Evolutionary conservation across 495 filamentous ascomycete species (phyloP), one percentile per base, ranked within the genome.

Genomic region (Penicillium paxilli): DNA sequence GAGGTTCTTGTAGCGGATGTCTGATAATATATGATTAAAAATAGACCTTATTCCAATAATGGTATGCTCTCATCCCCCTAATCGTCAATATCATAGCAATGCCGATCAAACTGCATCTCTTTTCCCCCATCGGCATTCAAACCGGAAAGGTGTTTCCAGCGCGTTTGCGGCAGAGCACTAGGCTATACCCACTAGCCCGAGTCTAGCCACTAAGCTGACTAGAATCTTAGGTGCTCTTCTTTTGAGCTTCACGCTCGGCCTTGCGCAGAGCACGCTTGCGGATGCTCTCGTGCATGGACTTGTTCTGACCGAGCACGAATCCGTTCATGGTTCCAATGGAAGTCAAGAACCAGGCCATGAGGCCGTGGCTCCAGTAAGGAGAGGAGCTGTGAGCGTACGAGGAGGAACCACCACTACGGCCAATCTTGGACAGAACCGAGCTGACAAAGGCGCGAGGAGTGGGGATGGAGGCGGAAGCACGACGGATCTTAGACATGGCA

Each of bases 401-500:
- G 54, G 90, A 87, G 16, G 87, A 85, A 33, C 88, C 90, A 51
- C 91, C 85, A 59, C 81, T 84, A 40, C 85, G 74, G 6, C 93
- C 92, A 56, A 99, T 82, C 82, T 91, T 96, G 37, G 80, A 75
- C 60, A 99, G 75, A 6, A 87, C 84, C 2, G 88, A 74, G 54
- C 81, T 81, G 16, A 99, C 95, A 67, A 97, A 98, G 37, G 77
- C 74, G 68, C 84, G 87, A 5, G 93, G 88, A 50, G 77, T 90
- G 10, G 95, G 94, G 49, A 96, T 89, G 58, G 89, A 67, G 30
- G 84, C 68, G 59, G 82, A 91, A 1, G 91, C 74, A 48, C 82
- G 84, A 55, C 91, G 84, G 55, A 99, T 82, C 84, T 99, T 99
- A 67, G 85, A 90, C 95, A 99, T 98, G 49, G 94, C 91, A 12